A percentile compares a stretch with the other conserved stretches of the same genome.
Conservation (phyloP, 2,329 filamentous ascomycete genomes). For the Chaetomium strumarium region DNA sequence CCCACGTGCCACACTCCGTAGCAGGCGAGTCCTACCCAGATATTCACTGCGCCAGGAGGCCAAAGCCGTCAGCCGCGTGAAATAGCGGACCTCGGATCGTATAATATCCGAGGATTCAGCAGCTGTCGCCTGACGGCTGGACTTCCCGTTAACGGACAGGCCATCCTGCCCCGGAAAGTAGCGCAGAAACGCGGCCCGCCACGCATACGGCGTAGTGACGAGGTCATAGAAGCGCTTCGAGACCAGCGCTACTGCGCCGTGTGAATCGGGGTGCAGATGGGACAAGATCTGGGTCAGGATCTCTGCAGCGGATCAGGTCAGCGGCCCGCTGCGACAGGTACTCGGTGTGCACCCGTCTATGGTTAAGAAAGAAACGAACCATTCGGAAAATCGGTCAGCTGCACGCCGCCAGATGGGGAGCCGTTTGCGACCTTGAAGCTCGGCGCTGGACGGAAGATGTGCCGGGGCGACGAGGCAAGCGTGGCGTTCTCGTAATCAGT, state of each 20-base stretch:
- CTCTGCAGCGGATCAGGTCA: slow-evolving; percentile 50
- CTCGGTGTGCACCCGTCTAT: background rate
- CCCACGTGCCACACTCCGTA: slow-evolving; percentile 75
- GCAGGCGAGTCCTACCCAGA: slow-evolving; percentile 74
- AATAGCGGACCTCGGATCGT: slow-evolving; percentile 69
- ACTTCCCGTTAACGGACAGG: slow-evolving; percentile 23
- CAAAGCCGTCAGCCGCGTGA: slow-evolving; percentile 72
- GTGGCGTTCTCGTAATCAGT: slow-evolving; percentile 57
- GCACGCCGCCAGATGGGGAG: slow-evolving; percentile 34
- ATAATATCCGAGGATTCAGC: slow-evolving; percentile 48
- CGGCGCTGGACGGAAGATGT: slow-evolving; percentile 42
- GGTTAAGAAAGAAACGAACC: slow-evolving; percentile 47
- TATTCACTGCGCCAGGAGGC: slow-evolving; percentile 98
- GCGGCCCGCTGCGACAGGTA: background rate
- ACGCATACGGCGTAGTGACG: slow-evolving; percentile 86
- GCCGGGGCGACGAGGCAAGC: slow-evolving; percentile 41
- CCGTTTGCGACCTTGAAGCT: slow-evolving; percentile 52
- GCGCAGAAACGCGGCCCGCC: slow-evolving; percentile 86
- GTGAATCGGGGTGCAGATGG: slow-evolving; percentile 77
- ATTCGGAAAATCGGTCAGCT: slow-evolving; percentile 65
- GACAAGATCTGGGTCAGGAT: slow-evolving; percentile 87
- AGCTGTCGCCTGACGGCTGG: slow-evolving; percentile 36
- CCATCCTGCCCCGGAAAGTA: slow-evolving; percentile 51
- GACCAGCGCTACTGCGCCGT: slow-evolving; percentile 76
- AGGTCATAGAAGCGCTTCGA: slow-evolving; percentile 81